Evolutionary conservation across 2,329 filamentous ascomycete species (phyloP).

Genomic region (Epichloe aotearoae): DNA sequence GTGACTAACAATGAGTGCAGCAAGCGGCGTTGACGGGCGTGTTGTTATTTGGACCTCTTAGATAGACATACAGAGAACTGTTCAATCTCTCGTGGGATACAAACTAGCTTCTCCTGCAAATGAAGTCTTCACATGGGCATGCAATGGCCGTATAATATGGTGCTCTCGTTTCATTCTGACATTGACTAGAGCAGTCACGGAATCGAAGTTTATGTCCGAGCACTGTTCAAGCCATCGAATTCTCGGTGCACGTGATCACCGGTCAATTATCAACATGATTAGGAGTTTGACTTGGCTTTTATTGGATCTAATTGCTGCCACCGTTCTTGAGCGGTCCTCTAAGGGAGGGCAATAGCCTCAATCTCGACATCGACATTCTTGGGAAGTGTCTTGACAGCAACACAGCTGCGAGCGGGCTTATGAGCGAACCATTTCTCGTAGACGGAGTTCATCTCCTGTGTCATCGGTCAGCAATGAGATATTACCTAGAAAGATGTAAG

Average conservation of each 20-base stretch:
- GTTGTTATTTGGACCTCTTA: constrained; percentile 67
- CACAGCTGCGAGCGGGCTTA: constrained; percentile 80
- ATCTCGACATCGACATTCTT: constrained; percentile 83
- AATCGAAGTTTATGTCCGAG: background rate
- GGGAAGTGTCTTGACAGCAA: constrained; percentile 79
- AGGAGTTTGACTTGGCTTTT: background rate
- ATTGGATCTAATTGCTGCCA: background rate
- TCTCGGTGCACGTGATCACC: background rate
- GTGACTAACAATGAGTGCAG: constrained; percentile 29
- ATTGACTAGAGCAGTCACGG: background rate
- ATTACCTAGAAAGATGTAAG: no score
- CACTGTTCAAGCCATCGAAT: background rate
- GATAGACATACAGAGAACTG: constrained; percentile 6
- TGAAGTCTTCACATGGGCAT: background rate
- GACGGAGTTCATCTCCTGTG: constrained; percentile 63
- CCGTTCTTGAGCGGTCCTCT: constrained; percentile 9
- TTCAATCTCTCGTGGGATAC: background rate
- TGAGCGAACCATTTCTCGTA: constrained; percentile 74
- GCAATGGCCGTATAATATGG: background rate
- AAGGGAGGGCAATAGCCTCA: constrained; percentile 68
- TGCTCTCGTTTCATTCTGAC: background rate
- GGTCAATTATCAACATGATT: background rate
- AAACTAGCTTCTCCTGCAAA: background rate
- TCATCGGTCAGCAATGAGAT: background rate
- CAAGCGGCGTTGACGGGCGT: constrained; percentile 71